phyloP scores from a whole-genome alignment of 148 eudicot genomes.

The Camellia granthamiana region DNA sequence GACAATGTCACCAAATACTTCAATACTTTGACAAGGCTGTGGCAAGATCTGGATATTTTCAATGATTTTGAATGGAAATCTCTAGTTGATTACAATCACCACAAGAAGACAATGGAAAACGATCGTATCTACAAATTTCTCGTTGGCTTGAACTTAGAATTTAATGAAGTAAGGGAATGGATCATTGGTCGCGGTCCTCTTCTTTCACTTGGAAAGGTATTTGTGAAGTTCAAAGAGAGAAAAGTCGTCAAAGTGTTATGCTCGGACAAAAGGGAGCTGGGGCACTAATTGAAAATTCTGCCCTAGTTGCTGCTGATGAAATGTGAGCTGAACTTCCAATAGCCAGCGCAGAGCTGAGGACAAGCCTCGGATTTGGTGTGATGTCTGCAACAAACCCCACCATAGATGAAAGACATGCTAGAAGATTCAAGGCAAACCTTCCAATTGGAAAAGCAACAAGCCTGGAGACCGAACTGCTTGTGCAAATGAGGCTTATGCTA shows the following conservation, averaged over 20 bases:
- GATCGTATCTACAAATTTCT: neutral
- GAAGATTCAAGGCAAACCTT: neutral
- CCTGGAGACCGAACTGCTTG: no score
- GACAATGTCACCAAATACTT: no score
- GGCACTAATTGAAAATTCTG: neutral
- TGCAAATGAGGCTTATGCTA: neutral
- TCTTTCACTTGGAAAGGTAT: neutral
- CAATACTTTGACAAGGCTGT: no score
- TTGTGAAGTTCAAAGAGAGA: neutral
- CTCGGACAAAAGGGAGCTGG: neutral
- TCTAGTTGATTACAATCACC: no score
- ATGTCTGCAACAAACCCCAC: neutral
- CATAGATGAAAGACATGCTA: neutral
- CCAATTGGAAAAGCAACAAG: neutral
- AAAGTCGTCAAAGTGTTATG: neutral
- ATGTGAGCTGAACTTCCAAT: neutral
- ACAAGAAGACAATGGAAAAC: neutral
- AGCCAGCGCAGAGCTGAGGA: neutral
- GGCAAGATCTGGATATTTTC: no score
- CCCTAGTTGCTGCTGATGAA: neutral
- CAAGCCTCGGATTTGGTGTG: neutral
- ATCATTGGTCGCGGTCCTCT: neutral
- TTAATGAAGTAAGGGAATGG: conserved; percentile 9
- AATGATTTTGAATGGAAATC: no score
- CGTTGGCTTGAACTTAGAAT: conserved; percentile 1